Evolutionary conservation across 2,329 filamentous ascomycete species (phyloP), one percentile per base, ranked within the genome.

Genomic region (Penicillium sp.): DNA sequence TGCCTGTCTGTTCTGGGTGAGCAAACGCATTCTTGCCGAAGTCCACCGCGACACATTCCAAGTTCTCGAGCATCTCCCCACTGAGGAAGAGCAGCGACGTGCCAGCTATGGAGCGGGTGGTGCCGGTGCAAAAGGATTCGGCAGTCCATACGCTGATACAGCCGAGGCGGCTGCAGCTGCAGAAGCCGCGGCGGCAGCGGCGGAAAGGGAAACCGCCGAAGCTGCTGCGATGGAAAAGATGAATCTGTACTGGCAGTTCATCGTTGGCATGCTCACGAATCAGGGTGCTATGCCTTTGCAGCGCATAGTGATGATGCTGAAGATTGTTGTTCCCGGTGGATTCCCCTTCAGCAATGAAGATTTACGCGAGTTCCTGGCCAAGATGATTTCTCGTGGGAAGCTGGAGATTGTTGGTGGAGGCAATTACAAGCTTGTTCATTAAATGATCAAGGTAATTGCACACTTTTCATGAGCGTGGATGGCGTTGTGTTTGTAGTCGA

Each of bases 261-360:
- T 98, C 41, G 72, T 88, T 39, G 87, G 86, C 35, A 96, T 98
- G 92, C 69, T 98, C 64, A 95, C 87, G 45, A 95, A 95, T 62
- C 84, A 87, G 52, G 83, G 83, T 12, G 79, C 83, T 17, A 92
- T 95, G 85, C 82, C 85, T 34, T 69, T 89, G 42, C 73, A 73
- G 38, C 78, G 88, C 59, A 93, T 98, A 48, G 75, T 80, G 6
- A 94, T 89, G 82, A 95, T 96, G 86, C 75, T 98, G 73, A 87
- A 86, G 66, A 90, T 96, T 75, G 76, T 90, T 41, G 80, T 95
- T 35, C 78, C 85, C 0, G 87, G 87, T 9, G 89, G 88, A 2
- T 95, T 95, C 59, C 79, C 85, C 0, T 95, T 87, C 75, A 86
- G 83, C 45, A 85, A 85, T 55, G 89, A 95, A 59, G 89, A 96